Percentiles rank a stretch among this genome's conserved stretches.
Conservation (phyloP, 2,329 filamentous ascomycete genomes). For the Grosmannia clavigera region DNA sequence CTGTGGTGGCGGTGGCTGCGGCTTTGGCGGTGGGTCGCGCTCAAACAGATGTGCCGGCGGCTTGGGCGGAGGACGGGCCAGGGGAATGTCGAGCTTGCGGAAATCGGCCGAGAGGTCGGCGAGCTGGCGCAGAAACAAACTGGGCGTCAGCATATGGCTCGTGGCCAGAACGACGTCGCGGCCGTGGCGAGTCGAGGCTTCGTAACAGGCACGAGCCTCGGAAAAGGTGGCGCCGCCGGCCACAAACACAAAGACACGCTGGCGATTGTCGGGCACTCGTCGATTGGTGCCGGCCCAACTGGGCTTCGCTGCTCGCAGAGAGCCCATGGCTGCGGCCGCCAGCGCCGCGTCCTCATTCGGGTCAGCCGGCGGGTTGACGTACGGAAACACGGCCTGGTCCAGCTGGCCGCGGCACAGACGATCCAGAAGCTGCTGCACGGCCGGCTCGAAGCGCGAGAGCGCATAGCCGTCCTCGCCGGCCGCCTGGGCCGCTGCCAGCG, state of each 20-base stretch:
- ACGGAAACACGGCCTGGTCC: constrained; percentile 57
- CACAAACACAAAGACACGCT: constrained; percentile 87
- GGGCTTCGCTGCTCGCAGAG: constrained; percentile 80
- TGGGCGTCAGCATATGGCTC: constrained; percentile 84
- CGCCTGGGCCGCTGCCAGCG: constrained; percentile 14
- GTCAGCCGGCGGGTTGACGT: constrained; percentile 57
- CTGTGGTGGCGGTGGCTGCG: constrained; percentile 3
- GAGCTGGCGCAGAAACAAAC: constrained; percentile 71
- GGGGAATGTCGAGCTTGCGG: constrained; percentile 65
- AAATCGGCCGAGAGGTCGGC: constrained; percentile 66
- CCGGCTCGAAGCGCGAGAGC: constrained; percentile 77
- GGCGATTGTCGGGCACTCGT: constrained; percentile 65
- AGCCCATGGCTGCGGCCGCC: constrained; percentile 45
- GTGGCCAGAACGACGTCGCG: constrained; percentile 82
- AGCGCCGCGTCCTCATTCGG: constrained; percentile 39
- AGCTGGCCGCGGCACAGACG: constrained; percentile 54
- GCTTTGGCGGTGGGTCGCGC: constrained; percentile 40
- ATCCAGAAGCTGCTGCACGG: constrained; percentile 73
- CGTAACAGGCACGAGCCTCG: constrained; percentile 81
- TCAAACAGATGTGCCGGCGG: constrained; percentile 82
- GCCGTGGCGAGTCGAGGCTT: constrained; percentile 58
- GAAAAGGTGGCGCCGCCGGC: constrained; percentile 92
- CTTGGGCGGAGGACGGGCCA: constrained; percentile 66
- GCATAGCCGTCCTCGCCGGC: constrained; percentile 60
- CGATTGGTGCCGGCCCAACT: constrained; percentile 85